Evolutionary conservation across 768 basidiomycete genomes (phyloP), one percentile per base, ranked within the genome.

Genomic region (Amanita subjunquillea): DNA sequence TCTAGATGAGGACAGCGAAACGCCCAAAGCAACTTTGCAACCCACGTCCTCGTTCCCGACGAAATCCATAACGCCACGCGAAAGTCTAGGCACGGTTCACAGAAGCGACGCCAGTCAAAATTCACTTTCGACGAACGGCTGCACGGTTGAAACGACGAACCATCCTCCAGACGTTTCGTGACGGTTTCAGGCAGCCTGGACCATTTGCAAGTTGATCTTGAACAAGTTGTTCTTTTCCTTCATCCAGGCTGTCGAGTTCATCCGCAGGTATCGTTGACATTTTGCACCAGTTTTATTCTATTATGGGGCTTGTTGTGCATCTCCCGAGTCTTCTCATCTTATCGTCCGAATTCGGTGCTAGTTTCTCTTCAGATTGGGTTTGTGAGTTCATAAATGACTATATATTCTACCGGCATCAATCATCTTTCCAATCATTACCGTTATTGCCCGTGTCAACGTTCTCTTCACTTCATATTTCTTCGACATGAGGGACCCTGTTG

Each of bases 161-260:
- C 30, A 29, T 15, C 25, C 23, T 20, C 41, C 37, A 25, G 47
- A 32, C 7, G 54, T 27, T 30, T 54, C 51, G 45, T 60, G 59
- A 60, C 56, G 56, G 51, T 54, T 57, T 57, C 57, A 53, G 59
- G 59, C 51, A 50, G 51, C 51, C 51, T 53, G 42, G 51, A 38
- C 22, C 20, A 37, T 46, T 32, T 20, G 49, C 53, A 47, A 38
- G 52, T 56, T 47, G 23, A 48, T 55, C 45, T 54, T 49, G 44
- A 50, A 51, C 15, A 38, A 49, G 36, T 7, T 57, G 20, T 51
- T 58, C 40, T 53, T 51, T 48, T 49, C 52, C 34, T 44, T 57
- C 39, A 49, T 46, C 54, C 56, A 56, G 60, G 60, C 58, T 59
- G 60, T 57, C 60, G 57, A 52, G 59, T 37, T 55, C 20, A 13